Conservation (phyloP, 164 flowering plant genomes). For the Warburgia ugandensis region DNA sequence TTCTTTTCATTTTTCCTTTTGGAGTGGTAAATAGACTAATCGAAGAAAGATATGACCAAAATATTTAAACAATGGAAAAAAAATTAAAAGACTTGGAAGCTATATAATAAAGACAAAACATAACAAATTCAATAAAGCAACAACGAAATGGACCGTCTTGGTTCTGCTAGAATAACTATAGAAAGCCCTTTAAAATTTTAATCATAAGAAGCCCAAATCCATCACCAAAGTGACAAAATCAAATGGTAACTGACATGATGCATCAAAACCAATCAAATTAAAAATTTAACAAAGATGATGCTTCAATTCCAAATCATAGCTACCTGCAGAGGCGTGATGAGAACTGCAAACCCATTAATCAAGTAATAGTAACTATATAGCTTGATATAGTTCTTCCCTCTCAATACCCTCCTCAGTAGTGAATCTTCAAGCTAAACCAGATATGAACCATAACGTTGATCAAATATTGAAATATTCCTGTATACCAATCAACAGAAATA, state of each 20-base stretch:
- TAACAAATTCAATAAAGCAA: too few species aligned
- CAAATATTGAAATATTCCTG: conserved; percentile 56
- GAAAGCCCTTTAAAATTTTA: not conserved
- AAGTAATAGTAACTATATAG: conserved; percentile 90
- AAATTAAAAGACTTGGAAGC: too few species aligned
- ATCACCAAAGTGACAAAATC: not conserved
- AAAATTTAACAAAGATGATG: not conserved
- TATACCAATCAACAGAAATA: not conserved
- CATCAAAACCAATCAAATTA: too few species aligned
- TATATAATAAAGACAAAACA: too few species aligned
- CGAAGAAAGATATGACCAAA: too few species aligned
- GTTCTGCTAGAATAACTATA: too few species aligned
- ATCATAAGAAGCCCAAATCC: not conserved
- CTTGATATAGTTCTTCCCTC: conserved; percentile 83
- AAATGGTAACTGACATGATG: not conserved
- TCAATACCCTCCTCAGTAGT: conserved; percentile 55
- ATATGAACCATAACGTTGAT: conserved; percentile 31
- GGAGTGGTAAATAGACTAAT: too few species aligned
- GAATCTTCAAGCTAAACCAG: conserved; percentile 67
- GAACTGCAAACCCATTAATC: conserved; percentile 92
- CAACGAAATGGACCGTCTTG: too few species aligned
- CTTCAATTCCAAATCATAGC: not conserved
- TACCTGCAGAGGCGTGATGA: conserved; percentile 87
- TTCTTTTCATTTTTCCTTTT: too few species aligned
- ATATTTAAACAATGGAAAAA: too few species aligned